A percentile compares a stretch with the other conserved stretches of the same genome.
These are phyloP conservation scores for Phytophthora cactorum DNA, from an alignment of 352 stramenopile genomes.

Conservation along the genomic window DNA sequence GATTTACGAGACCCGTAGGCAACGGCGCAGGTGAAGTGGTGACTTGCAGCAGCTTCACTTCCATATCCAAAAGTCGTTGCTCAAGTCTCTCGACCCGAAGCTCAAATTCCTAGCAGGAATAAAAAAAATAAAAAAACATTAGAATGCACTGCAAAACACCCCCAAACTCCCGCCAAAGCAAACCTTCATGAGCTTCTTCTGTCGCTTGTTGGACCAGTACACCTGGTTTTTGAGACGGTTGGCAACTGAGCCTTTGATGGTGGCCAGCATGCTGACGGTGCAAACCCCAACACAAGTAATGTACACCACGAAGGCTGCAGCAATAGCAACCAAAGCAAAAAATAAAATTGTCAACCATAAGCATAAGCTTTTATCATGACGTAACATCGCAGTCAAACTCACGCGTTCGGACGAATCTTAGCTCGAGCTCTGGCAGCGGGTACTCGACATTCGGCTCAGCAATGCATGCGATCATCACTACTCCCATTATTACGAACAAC, in stretches of 20 bases:
- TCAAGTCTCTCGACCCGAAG: constrained; percentile 73
- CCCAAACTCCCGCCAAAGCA: background rate
- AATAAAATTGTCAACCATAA: constrained; percentile 1
- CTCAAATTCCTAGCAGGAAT: constrained; percentile 58
- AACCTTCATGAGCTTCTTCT: constrained; percentile 85
- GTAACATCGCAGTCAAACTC: constrained; percentile 4
- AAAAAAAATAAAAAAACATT: constrained; percentile 1
- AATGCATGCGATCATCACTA: constrained; percentile 89
- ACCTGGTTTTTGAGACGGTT: constrained; percentile 88
- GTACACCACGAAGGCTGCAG: constrained; percentile 77
- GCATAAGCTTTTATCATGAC: background rate
- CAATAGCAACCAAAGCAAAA: background rate
- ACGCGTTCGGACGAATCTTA: constrained; percentile 83
- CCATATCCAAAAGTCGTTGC: constrained; percentile 67
- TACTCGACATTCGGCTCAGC: constrained; percentile 88
- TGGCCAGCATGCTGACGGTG: constrained; percentile 84
- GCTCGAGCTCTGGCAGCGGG: constrained; percentile 81
- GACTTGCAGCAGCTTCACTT: constrained; percentile 57
- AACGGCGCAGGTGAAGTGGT: constrained; percentile 30
- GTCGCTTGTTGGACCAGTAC: constrained; percentile 78
- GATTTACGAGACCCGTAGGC: constrained; percentile 21
- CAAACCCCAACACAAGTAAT: constrained; percentile 78
- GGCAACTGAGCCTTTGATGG: constrained; percentile 88
- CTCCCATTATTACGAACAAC: constrained; percentile 86
- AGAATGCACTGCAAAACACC: background rate